Conservation (phyloP, 78 protist species). For the Dictyostelium citrinum region DNA sequence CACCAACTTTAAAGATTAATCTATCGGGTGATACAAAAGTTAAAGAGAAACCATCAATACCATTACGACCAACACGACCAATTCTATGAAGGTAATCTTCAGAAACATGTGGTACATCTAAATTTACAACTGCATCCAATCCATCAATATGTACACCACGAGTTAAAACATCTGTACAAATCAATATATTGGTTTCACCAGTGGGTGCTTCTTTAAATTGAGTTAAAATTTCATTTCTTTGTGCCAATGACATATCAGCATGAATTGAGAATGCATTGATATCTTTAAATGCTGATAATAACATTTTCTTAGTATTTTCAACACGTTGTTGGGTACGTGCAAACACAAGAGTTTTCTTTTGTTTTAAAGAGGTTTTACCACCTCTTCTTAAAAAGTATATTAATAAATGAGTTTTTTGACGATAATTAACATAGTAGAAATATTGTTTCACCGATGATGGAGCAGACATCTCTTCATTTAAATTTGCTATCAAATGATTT, state of each 20-base stretch:
- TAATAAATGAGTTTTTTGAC: constrained; percentile 9
- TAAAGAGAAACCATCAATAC: constrained; percentile 40
- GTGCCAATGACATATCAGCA: constrained; percentile 40
- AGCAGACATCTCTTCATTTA: background rate
- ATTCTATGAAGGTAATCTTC: constrained; percentile 89
- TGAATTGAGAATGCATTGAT: constrained; percentile 21
- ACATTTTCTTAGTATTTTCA: background rate
- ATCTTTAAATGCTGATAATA: background rate
- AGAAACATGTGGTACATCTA: constrained; percentile 71
- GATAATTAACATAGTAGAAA: constrained; percentile 19
- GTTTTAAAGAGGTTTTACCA: constrained; percentile 55
- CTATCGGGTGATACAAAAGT: constrained; percentile 13
- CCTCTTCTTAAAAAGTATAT: constrained; percentile 48
- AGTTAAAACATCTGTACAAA: constrained; percentile 58
- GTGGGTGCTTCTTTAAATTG: background rate
- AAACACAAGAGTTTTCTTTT: constrained; percentile 21
- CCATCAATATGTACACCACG: constrained; percentile 76
- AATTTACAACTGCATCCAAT: constrained; percentile 51
- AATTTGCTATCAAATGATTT: constrained; percentile 28
- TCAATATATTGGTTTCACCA: background rate
- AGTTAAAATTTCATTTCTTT: background rate
- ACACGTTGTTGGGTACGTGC: constrained; percentile 66
- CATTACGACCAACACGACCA: constrained; percentile 93
- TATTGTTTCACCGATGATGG: constrained; percentile 26
- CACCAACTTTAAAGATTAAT: constrained; percentile 44